Conservation (phyloP, 2,329 filamentous ascomycete genomes). For the Colletotrichum trifolii region DNA sequence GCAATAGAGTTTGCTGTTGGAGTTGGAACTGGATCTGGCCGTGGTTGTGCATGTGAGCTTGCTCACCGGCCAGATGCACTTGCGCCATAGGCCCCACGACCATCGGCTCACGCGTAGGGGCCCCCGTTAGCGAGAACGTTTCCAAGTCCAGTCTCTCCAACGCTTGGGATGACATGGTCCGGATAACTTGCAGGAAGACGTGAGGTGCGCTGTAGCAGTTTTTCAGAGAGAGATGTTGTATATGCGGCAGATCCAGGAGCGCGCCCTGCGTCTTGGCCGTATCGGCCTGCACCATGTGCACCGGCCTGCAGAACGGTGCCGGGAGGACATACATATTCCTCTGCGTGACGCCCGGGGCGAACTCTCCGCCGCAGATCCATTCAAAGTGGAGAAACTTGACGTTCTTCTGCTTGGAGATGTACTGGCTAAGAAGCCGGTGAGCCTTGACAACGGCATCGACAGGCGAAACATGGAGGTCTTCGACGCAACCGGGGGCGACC, state of each 20-base stretch:
- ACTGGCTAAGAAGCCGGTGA: slow-evolving; percentile 61
- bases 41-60: no score
- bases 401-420: slow-evolving; percentile 58
- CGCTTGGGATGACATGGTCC: slow-evolving; percentile 55
- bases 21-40: no score
- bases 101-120: slow-evolving; percentile 42
- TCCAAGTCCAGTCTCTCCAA: slow-evolving; percentile 68
- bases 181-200: slow-evolving; percentile 63
- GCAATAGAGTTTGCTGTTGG: no score
- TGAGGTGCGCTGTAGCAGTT: slow-evolving; percentile 77
- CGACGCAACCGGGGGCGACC: slow-evolving; percentile 60
- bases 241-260: slow-evolving; percentile 64
- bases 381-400: slow-evolving; percentile 72
- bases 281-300: slow-evolving; percentile 44
- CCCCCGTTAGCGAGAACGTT: slow-evolving; percentile 72
- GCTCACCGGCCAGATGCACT: slow-evolving; percentile 20
- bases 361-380: slow-evolving; percentile 75
- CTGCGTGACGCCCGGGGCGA: slow-evolving; percentile 69
- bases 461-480: slow-evolving; percentile 61
- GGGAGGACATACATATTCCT: slow-evolving; percentile 72
- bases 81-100: slow-evolving; percentile 34
- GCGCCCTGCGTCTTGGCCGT: slow-evolving; percentile 47
- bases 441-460: slow-evolving; percentile 62
- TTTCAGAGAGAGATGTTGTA: slow-evolving; percentile 70
- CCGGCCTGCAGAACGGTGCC: slow-evolving; percentile 59